phyloP scores from a whole-genome alignment of 352 stramenopile genomes.

The Thalassiosira exigua region DNA sequence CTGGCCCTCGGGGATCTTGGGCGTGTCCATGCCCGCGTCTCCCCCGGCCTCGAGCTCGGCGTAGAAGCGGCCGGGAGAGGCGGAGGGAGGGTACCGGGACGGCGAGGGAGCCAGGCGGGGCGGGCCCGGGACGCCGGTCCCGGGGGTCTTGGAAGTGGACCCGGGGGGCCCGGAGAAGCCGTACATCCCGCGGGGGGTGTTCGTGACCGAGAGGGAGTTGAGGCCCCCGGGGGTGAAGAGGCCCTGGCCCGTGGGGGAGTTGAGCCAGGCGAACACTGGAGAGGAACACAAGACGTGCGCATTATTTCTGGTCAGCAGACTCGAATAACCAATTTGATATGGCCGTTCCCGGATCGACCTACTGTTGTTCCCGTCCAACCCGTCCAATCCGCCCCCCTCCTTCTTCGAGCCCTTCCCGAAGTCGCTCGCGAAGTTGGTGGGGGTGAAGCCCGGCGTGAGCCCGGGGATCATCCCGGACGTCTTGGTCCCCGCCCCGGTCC shows the following conservation, averaged over 20 bases:
- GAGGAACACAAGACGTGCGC: not conserved
- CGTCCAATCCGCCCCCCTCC: conserved; percentile 29
- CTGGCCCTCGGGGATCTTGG: conserved; percentile 29
- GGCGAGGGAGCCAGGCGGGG: conserved; percentile 27
- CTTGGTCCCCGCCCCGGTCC: not conserved
- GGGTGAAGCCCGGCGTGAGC: conserved; percentile 45
- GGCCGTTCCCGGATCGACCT: conserved; percentile 10
- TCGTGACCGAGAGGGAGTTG: conserved; percentile 52
- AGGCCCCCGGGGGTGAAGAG: conserved; percentile 77
- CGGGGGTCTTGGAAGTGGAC: conserved; percentile 12
- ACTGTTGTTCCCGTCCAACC: conserved; percentile 71
- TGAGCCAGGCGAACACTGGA: conserved; percentile 76
- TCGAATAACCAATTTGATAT: conserved; percentile 1
- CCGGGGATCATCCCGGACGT: conserved; percentile 9
- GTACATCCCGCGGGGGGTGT: conserved; percentile 72
- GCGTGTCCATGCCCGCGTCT: conserved; percentile 34
- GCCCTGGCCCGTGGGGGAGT: conserved; percentile 73
- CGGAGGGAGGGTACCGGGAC: not conserved
- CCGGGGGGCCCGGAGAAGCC: conserved; percentile 35
- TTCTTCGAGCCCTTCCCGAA: conserved; percentile 68
- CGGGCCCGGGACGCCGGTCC: not conserved
- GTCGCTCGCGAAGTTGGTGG: conserved; percentile 83
- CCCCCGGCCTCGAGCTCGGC: conserved; percentile 29
- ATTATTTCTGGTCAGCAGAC: not conserved
- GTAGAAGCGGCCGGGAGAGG: conserved; percentile 20